A percentile compares a stretch with the other conserved stretches of the same genome.
Conservation (phyloP, 208 protist genomes). For the Acanthamoeba sp. region DNA sequence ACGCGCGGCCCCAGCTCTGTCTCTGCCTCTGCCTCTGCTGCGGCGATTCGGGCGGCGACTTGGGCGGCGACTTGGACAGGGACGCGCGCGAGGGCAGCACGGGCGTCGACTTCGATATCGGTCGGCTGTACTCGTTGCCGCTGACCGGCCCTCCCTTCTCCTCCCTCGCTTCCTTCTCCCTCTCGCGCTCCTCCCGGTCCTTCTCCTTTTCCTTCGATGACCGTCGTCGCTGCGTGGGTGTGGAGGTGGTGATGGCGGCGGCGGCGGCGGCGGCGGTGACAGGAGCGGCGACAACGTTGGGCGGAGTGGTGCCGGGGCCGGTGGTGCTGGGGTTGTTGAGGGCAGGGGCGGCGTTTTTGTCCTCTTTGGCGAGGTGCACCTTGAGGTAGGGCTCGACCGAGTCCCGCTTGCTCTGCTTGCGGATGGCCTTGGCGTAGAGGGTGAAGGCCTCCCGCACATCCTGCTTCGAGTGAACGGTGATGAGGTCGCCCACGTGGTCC, state of each 20-base stretch:
- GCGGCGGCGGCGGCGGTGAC: not conserved
- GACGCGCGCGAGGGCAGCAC: not conserved
- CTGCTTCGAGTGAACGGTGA: slow-evolving; percentile 54
- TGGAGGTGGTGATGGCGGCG: not conserved
- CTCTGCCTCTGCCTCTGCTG: not conserved
- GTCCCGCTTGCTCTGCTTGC: slow-evolving; percentile 33
- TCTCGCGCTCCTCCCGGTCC: not conserved
- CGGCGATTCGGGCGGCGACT: not conserved
- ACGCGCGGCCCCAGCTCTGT: not conserved
- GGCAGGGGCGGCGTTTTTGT: not conserved
- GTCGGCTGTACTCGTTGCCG: not conserved
- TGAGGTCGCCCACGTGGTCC: slow-evolving; percentile 51
- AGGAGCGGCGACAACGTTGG: not conserved
- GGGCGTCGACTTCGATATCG: slow-evolving; percentile 1
- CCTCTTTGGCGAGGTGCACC: not conserved
- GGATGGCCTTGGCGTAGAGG: not conserved
- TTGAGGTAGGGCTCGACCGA: slow-evolving; percentile 20
- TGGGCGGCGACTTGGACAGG: not conserved
- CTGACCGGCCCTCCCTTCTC: not conserved
- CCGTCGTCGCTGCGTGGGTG: not conserved
- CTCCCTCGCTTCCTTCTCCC: not conserved
- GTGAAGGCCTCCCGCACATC: slow-evolving; percentile 33
- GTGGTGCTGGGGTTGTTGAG: not conserved
- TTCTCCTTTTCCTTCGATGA: not conserved
- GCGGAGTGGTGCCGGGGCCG: not conserved